These are phyloP conservation scores for Isoetes taiwanensis DNA, from an alignment of 75 land plant genomes.

Conservation along the genomic window DNA sequence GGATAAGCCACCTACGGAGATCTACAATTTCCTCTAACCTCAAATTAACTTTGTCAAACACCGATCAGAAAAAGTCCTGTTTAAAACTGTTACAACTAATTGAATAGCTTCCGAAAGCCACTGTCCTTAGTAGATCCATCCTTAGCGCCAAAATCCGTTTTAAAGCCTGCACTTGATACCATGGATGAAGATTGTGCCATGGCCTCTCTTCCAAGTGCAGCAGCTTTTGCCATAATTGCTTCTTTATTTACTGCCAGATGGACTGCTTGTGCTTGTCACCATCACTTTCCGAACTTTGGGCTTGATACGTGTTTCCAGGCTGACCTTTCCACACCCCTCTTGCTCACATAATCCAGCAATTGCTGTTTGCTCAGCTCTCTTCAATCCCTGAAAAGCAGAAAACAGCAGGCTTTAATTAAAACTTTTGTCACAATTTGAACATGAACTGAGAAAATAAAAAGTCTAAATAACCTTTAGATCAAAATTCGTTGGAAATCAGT, in stretches of 20 bases:
- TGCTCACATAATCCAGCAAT: neutral
- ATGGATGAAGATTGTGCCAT: neutral
- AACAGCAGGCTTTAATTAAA: neutral
- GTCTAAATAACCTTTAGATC: neutral
- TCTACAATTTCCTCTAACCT: too few relatives aligned
- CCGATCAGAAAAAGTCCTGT: too few relatives aligned
- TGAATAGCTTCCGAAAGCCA: neutral
- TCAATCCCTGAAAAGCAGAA: slow-evolving; percentile 7
- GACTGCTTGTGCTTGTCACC: too few relatives aligned
- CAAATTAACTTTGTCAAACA: too few relatives aligned
- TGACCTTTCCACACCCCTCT: neutral
- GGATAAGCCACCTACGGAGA: too few relatives aligned
- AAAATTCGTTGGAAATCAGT: slow-evolving; percentile 1
- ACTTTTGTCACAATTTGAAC: too few relatives aligned
- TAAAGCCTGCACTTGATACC: neutral
- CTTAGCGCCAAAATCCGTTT: neutral
- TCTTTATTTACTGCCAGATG: too few relatives aligned
- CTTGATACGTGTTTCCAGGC: too few relatives aligned
- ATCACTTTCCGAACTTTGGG: too few relatives aligned
- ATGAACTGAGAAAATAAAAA: too few relatives aligned
- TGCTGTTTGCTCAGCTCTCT: neutral
- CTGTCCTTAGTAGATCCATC: slow-evolving; percentile 3
- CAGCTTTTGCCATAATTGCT: neutral
- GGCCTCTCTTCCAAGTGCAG: neutral
- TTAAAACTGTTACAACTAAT: too few relatives aligned